Base-by-base conservation (phyloP, 75 land plant species). In the Pseudotsuga menziesii region DNA sequence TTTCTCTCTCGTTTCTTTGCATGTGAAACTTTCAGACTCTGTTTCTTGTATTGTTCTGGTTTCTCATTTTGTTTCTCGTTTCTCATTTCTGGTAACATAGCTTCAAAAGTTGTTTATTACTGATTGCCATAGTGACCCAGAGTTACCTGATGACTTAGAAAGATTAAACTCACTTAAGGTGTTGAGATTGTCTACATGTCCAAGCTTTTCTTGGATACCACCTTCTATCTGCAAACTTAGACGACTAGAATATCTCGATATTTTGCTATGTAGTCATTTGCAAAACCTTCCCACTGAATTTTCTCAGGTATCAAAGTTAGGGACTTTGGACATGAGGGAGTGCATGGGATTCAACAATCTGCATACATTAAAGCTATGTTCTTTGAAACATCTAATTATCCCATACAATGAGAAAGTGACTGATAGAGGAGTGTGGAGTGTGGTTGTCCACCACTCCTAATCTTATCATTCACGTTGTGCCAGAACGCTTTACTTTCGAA, bases 251-350 rank as follows among this genome's bases (percentile, higher is more conserved):
- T 89, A 82, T 72, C 76, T 89, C 1, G 86, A 89, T 62, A 80
- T 89, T 13, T 89, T 88, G 4, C 80, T 81, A 23, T 86, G 88
- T 73, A 61, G 84, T 5, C 80, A 73, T 22, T 55, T 89, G 58
- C 32, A 29, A n/a, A 55, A 81, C 67, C 83, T 89, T 8, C 88
- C 91, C 26, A 81, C 86, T 1, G 82, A 74, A 17, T 61, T 89
- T 32, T 84, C 79, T 16, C 36, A 67, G 5, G 29, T 84, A 61
- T 23, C 17, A 4, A 82, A 72, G 3, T 75, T 89, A 79, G 84
- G 84, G 76, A 89, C 82, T 80, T 86, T 89, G 19, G 88, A 89
- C 82, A 89, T 89, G 91, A 79, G 88, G 62, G 84, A 86, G 62
- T 89, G 91, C 57, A 35, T 62, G 20, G 77, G 29, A 25, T 60